Percentiles rank a stretch among this genome's conserved stretches.
phyloP scores from a whole-genome alignment of 2,329 filamentous ascomycete genomes.

The Neonectria neomacrospora region DNA sequence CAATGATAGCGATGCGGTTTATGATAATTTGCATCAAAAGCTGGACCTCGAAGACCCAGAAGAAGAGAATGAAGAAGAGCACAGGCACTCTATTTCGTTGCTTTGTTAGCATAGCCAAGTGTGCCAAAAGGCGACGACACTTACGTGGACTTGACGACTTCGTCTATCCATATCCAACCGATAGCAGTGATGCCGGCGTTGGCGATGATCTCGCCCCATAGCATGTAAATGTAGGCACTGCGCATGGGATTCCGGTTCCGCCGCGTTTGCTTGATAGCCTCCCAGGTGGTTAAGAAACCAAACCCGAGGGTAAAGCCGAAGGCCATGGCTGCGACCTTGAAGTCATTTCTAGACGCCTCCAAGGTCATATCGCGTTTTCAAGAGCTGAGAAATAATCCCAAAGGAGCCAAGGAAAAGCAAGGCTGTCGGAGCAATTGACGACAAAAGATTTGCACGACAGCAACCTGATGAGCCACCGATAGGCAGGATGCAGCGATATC shows the following conservation, averaged over 20 bases:
- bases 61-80: constrained; percentile 51
- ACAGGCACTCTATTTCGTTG: constrained; percentile 42
- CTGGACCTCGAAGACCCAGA: constrained; percentile 61
- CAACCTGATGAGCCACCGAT: no score
- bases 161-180: constrained; percentile 54
- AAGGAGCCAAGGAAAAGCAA: background rate
- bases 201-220: constrained; percentile 57
- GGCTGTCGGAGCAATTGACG: background rate
- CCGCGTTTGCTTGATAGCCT: constrained; percentile 55
- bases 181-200: constrained; percentile 53
- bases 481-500: background rate
- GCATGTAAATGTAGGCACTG: constrained; percentile 56
- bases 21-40: constrained; percentile 66
- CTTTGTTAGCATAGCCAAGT: background rate
- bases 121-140: background rate
- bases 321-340: constrained; percentile 47
- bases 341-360: constrained; percentile 35
- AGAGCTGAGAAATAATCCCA: background rate
- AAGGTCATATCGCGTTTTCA: background rate
- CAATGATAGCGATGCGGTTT: constrained; percentile 63
- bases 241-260: constrained; percentile 49
- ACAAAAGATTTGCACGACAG: background rate
- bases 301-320: constrained; percentile 54
- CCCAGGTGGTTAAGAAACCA: constrained; percentile 54
- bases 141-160: constrained; percentile 48